Evolutionary conservation across 1,139 yeast genomes (phyloP).

Genomic region (Geotrichum aggregatum): DNA sequence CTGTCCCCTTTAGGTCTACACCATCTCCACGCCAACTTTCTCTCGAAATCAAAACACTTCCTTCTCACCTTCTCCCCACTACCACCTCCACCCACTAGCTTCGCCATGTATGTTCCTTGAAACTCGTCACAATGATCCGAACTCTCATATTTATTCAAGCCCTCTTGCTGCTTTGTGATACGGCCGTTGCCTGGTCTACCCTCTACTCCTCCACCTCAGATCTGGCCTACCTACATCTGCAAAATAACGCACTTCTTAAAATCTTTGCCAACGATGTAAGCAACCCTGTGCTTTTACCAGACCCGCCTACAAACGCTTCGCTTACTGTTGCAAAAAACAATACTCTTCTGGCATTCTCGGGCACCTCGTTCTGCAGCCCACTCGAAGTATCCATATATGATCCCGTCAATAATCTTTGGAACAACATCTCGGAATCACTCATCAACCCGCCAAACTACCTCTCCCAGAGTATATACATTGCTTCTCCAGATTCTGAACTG

Average conservation of each 20-base stretch:
- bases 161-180: no score
- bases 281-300: conserved; percentile 18
- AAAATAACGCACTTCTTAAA: conserved; percentile 23
- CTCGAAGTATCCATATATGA: conserved; percentile 25
- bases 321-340: conserved; percentile 21
- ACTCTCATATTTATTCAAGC: no score
- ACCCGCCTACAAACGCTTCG: conserved; percentile 26
- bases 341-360: conserved; percentile 24
- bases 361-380: conserved; percentile 21
- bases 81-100: not conserved
- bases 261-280: conserved; percentile 19
- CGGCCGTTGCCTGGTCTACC: conserved; percentile 25
- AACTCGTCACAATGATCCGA: no score
- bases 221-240: conserved; percentile 23
- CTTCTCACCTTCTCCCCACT: not conserved
- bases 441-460: conserved; percentile 23
- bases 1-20: no score
- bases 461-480: conserved; percentile 40
- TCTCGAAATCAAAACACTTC: conserved; percentile 1
- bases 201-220: conserved; percentile 22
- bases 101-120: no score
- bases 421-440: conserved; percentile 16
- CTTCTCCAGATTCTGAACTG: conserved; percentile 40
- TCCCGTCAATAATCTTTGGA: conserved; percentile 25
- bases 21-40: not conserved